These are phyloP conservation scores for Amanita jacksonii DNA, from an alignment of 768 basidiomycete genomes.

Conservation along the genomic window DNA sequence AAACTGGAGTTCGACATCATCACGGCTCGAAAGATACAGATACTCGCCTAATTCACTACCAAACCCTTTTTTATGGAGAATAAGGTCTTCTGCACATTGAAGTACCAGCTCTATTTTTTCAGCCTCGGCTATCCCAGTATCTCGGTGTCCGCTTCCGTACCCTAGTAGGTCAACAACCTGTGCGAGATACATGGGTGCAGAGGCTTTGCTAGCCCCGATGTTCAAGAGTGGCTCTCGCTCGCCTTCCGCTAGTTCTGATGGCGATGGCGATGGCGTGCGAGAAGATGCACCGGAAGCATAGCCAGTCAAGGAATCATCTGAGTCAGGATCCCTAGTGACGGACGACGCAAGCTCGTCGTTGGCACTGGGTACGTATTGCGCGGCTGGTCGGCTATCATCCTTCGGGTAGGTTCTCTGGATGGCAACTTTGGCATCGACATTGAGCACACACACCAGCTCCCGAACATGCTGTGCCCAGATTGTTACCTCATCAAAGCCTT, in stretches of 20 bases:
- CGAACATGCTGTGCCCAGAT: conserved; percentile 59
- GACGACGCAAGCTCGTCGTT: conserved; percentile 2
- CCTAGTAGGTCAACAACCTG: conserved; percentile 78
- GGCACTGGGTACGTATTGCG: conserved; percentile 6
- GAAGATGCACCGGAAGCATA: conserved; percentile 55
- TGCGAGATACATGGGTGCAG: conserved; percentile 82
- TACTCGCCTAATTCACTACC: conserved; percentile 81
- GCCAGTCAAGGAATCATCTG: conserved; percentile 78
- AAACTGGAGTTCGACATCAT: not conserved
- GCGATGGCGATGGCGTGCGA: conserved; percentile 73
- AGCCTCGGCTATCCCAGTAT: conserved; percentile 53
- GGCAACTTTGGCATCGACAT: conserved; percentile 44
- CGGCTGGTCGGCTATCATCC: conserved; percentile 8
- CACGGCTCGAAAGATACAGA: not conserved
- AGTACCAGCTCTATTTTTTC: conserved; percentile 78
- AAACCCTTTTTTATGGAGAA: conserved; percentile 74
- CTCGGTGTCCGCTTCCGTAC: conserved; percentile 37
- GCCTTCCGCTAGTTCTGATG: conserved; percentile 71
- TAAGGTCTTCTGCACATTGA: conserved; percentile 68
- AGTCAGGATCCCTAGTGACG: conserved; percentile 42
- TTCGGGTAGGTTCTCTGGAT: conserved; percentile 1
- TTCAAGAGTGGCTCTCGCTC: conserved; percentile 79
- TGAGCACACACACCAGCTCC: conserved; percentile 36
- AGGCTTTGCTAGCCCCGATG: conserved; percentile 56
- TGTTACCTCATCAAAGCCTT: conserved; percentile 58